phyloP scores from a whole-genome alignment of 371 early-diverging fungal species.

The Mortierella sp. region DNA sequence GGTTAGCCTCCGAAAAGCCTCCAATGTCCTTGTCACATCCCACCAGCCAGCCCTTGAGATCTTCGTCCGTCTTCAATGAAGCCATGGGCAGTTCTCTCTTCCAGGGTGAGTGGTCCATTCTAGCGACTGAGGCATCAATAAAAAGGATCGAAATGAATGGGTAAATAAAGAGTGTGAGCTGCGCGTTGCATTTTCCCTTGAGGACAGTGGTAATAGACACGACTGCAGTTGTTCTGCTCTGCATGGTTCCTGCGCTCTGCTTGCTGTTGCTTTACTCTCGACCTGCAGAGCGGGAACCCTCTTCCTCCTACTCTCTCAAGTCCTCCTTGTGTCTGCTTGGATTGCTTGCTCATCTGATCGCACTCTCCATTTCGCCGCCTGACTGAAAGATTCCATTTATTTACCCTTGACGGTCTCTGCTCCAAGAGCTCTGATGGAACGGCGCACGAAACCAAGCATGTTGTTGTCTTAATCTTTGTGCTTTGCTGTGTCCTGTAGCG shows the following conservation, averaged over 20 bases:
- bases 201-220: too few species aligned
- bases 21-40: slow-evolving; percentile 95
- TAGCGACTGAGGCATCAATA: slow-evolving; percentile 23
- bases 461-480: slow-evolving; percentile 42
- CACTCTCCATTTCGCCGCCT: background rate
- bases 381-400: background rate
- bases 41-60: slow-evolving; percentile 80
- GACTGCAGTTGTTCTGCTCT: too few species aligned
- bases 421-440: slow-evolving; percentile 65
- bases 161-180: background rate
- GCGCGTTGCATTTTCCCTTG: background rate
- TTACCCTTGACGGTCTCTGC: slow-evolving; percentile 69
- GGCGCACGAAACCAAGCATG: slow-evolving; percentile 67
- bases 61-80: slow-evolving; percentile 68
- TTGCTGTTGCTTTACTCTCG: background rate
- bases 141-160: background rate
- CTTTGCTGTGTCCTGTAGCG: background rate
- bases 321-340: background rate
- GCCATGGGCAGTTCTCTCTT: slow-evolving; percentile 79
- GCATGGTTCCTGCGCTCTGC: background rate
- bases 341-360: background rate
- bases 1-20: slow-evolving; percentile 72
- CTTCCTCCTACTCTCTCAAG: background rate
- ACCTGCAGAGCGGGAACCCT: background rate
- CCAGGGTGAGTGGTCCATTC: slow-evolving; percentile 64